Evolutionary conservation across 768 basidiomycete species (phyloP), one percentile per base, ranked within the genome.

Genomic region (Amanita phalloides): DNA sequence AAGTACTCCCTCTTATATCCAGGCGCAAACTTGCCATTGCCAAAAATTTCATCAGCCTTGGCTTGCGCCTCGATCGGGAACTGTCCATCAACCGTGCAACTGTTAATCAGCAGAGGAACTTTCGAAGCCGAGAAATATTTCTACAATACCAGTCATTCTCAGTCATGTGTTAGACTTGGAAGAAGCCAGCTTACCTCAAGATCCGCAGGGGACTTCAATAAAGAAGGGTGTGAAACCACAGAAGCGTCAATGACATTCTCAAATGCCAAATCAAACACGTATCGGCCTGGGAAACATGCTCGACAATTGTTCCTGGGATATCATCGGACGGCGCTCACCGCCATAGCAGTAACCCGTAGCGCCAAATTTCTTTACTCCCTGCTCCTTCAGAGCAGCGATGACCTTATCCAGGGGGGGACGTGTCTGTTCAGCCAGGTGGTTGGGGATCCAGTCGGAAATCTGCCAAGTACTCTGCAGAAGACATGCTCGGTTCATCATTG

Each of bases 271-370:
- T 85, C 74, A 67, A 84, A 81, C 38, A 71, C 73, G 48, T 78
- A 78, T 42, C 80, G 77, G 11, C 64, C 78, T 79, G 53, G 6
- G 46, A 36, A 30, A 30, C 3, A 28, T 8, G 14, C 26, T 14
- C n/a, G 25, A 17, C 26, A 30, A 7, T 1, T 36, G 36, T 28
- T 21, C 35, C 33, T 0, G 13, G 8, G 54, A 42, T 48, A 25
- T 23, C 11, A 35, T 17, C 17, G 17, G 32, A 49, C 11, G 3
- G 10, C 20, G 61, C 71, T 52, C 55, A 74, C 78, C 84, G 53
- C 84, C 82, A 50, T 76, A 81, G 68, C 87, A 90, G 69, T 81
- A 88, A 1, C 83, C 84, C 3, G 76, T 75, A 0, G 80, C 78
- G 0, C 68, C 84, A 51, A 89, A 73, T 5, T 61, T 62, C 1